These are phyloP conservation scores for Colletotrichum sp. DNA, from an alignment of 2,329 filamentous ascomycete genomes.

Conservation along the genomic window DNA sequence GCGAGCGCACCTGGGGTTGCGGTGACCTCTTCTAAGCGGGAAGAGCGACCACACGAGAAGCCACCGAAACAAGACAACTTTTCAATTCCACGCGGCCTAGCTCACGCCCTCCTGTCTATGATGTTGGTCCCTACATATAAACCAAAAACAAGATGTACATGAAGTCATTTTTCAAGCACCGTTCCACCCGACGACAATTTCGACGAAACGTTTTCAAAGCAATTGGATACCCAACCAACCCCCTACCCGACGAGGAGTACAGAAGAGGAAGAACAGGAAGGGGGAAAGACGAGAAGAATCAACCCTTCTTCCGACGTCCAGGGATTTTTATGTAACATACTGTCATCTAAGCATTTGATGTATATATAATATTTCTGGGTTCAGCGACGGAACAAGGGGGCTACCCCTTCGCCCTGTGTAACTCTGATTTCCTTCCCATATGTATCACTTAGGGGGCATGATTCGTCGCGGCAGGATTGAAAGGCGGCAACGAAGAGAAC, in stretches of 20 bases:
- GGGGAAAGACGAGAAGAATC: neutral
- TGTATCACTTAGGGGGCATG: neutral
- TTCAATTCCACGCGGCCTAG: neutral
- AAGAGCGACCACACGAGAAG: neutral
- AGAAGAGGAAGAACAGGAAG: neutral
- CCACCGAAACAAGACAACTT: neutral
- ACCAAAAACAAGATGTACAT: neutral
- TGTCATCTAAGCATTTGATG: neutral
- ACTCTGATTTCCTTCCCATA: neutral
- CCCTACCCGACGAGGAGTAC: neutral
- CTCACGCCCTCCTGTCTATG: neutral
- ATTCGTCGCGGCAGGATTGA: neutral
- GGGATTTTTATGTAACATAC: neutral
- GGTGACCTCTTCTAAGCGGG: slow-evolving; percentile 48
- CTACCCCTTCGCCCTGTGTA: neutral
- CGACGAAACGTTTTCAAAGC: neutral
- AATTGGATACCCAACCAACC: neutral
- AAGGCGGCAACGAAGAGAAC: neutral
- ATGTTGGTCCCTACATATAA: neutral
- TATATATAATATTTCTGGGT: neutral
- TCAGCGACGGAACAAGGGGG: neutral
- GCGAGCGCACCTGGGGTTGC: slow-evolving; percentile 85
- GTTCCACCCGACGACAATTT: neutral
- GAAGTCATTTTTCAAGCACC: neutral
- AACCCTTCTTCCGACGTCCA: neutral